These are phyloP conservation scores for Trypanosoma theileri DNA, from an alignment of 208 protist species.

Conservation along the genomic window DNA sequence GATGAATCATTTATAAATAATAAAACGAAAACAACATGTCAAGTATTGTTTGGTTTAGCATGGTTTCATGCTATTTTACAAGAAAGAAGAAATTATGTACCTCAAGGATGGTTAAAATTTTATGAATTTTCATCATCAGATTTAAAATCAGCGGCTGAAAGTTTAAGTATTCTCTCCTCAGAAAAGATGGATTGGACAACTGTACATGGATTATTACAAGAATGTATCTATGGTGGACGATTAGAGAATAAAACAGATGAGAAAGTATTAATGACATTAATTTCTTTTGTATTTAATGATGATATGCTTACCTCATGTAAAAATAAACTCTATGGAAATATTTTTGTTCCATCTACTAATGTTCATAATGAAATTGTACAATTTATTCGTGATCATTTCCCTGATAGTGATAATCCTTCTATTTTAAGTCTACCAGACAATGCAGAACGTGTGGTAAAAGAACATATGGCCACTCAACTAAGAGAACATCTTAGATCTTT, in stretches of 20 bases:
- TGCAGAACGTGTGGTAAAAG: constrained; percentile 91
- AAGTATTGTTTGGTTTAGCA: constrained; percentile 92
- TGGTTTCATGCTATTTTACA: constrained; percentile 97
- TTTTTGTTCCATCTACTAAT: constrained; percentile 53
- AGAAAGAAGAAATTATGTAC: constrained; percentile 96
- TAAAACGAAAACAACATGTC: constrained; percentile 41
- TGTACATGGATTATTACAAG: constrained; percentile 89
- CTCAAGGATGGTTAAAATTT: constrained; percentile 97
- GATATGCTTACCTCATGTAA: constrained; percentile 41
- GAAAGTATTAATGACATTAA: constrained; percentile 83
- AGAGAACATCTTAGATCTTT: constrained; percentile 82
- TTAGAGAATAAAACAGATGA: constrained; percentile 93
- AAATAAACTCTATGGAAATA: constrained; percentile 43
- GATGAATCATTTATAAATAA: constrained; percentile 58
- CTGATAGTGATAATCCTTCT: constrained; percentile 68
- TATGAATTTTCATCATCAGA: constrained; percentile 97
- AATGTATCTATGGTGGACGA: constrained; percentile 96
- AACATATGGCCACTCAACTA: constrained; percentile 49
- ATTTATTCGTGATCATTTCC: constrained; percentile 54
- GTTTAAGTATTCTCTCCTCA: constrained; percentile 61
- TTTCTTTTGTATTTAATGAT: constrained; percentile 74
- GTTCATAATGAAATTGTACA: constrained; percentile 53
- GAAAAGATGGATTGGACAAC: constrained; percentile 85
- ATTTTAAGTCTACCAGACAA: constrained; percentile 94
- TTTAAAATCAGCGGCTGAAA: constrained; percentile 90